These are phyloP conservation scores for Wickerhamomyces silvicola DNA, from an alignment of 805 yeast species.

Conservation along the genomic window DNA sequence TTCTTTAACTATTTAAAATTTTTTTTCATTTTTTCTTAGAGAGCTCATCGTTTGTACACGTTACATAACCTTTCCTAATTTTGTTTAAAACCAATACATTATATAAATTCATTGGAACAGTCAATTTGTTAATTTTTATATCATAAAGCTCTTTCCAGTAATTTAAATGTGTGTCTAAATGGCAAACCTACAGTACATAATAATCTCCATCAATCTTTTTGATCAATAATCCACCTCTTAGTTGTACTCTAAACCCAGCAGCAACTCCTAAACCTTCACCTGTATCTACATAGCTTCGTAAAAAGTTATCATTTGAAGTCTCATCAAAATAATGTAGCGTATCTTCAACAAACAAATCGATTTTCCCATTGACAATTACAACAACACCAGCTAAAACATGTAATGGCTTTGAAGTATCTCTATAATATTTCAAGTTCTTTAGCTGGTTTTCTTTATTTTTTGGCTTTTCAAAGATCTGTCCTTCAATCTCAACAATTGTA, in stretches of 20 bases:
- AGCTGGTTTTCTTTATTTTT: slow-evolving; percentile 43
- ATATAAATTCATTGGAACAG: neutral
- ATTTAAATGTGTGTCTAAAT: slow-evolving; percentile 43
- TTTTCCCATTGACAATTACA: slow-evolving; percentile 26
- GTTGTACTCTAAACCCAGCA: slow-evolving; percentile 89
- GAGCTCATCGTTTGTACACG: slow-evolving; percentile 9
- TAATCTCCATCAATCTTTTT: slow-evolving; percentile 69
- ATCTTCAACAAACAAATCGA: slow-evolving; percentile 31
- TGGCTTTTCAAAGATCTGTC: slow-evolving; percentile 76
- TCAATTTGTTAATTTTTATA: neutral
- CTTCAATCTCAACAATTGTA: slow-evolving; percentile 60
- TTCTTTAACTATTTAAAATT: no score
- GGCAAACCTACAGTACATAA: slow-evolving; percentile 86
- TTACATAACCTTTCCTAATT: slow-evolving; percentile 4
- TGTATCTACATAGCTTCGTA: slow-evolving; percentile 55
- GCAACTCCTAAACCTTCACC: slow-evolving; percentile 81
- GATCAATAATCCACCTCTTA: slow-evolving; percentile 60
- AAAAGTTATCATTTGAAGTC: slow-evolving; percentile 43
- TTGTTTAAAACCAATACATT: slow-evolving; percentile 5
- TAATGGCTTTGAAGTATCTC: slow-evolving; percentile 39
- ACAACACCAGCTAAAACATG: slow-evolving; percentile 51
- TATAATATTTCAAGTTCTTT: slow-evolving; percentile 38
- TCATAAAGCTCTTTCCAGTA: slow-evolving; percentile 27
- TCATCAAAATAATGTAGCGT: slow-evolving; percentile 37
- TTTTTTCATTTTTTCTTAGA: neutral